Evolutionary conservation across 345 rosid species (phyloP).

Genomic region (Eucalyptus paniculata): DNA sequence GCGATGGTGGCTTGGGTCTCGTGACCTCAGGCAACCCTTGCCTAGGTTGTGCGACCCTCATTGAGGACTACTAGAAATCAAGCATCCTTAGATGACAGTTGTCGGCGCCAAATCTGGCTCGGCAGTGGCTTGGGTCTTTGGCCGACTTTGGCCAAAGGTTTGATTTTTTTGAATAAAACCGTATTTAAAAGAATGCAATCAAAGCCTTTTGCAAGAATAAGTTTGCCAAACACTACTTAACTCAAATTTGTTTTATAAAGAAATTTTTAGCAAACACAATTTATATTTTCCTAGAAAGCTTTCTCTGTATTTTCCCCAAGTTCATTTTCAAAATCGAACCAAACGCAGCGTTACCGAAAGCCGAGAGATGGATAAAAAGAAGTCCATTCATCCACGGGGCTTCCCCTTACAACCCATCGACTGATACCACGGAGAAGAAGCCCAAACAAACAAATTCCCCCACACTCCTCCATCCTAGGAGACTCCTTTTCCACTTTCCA

Average conservation of each 20-base stretch:
- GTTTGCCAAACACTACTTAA: neutral
- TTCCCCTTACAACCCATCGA: neutral
- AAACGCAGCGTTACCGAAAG: accelerated
- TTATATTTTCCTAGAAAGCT: too few relatives aligned
- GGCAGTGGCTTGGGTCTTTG: accelerated
- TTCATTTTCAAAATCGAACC: too few relatives aligned
- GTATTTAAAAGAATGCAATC: neutral
- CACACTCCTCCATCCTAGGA: accelerated
- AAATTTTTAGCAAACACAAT: too few relatives aligned
- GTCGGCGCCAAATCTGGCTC: accelerated
- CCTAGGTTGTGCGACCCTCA: too few relatives aligned
- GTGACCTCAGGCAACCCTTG: accelerated
- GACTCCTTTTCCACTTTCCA: neutral
- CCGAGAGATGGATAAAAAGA: neutral
- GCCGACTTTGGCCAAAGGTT: too few relatives aligned
- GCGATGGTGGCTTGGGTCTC: accelerated
- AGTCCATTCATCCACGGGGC: neutral
- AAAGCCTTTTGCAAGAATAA: neutral
- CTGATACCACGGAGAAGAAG: neutral
- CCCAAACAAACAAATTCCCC: neutral
- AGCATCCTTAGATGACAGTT: too few relatives aligned
- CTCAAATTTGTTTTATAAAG: neutral
- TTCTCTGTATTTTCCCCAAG: too few relatives aligned
- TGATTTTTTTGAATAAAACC: too few relatives aligned
- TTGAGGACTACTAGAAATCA: too few relatives aligned